Base-by-base conservation (phyloP, 2,329 filamentous ascomycete species). In the Talaromyces sp. region DNA sequence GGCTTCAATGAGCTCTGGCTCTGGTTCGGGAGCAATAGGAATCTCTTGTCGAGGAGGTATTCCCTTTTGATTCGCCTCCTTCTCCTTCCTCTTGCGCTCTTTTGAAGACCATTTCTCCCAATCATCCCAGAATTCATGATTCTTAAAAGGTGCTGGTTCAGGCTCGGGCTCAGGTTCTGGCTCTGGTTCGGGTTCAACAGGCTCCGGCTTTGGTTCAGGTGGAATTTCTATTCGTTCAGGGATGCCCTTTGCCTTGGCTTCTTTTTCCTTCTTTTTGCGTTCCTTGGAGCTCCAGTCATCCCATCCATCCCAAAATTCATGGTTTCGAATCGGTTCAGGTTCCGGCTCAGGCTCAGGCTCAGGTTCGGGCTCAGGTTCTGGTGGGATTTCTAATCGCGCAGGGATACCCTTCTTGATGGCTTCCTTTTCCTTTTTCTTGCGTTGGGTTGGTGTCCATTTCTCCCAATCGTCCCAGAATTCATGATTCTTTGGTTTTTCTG, bases 351-450 rank as follows among this genome's bases (percentile, higher is more conserved):
- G 56, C 29, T 53, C 48, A 8, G 35, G 43, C 46, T 74, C 71
- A 27, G 84, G 83, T 68, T 86, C 86, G 61, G 80, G 81, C 62
- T 83, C 84, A 57, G 83, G 82, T 7, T 83, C 74, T 35, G 70
- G 68, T 3, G 53, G 53, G 10, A 41, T 19, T 24, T 59, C 35
- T 3, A 54, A 64, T 21, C 70, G 68, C 29, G 65, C 59, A 17
- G 61, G 61, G 41, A 62, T 62, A 3, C 61, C 58, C 5, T 32
- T 58, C 17, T 21, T 31, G 24, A 48, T 41, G 7, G 61, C 58
- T 19, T 61, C 61, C 17, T 61, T 61, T 6, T 61, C 56, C 41
- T 61, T 62, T 21, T 58, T 62, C 32, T 56, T 58, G 2, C 52
- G 50, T 32, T 62, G 27, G 10, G 31, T 54, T 3, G 38, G 9